Evolutionary conservation across 306 rosid genomes (phyloP).

Genomic region (Prunus dulcis): DNA sequence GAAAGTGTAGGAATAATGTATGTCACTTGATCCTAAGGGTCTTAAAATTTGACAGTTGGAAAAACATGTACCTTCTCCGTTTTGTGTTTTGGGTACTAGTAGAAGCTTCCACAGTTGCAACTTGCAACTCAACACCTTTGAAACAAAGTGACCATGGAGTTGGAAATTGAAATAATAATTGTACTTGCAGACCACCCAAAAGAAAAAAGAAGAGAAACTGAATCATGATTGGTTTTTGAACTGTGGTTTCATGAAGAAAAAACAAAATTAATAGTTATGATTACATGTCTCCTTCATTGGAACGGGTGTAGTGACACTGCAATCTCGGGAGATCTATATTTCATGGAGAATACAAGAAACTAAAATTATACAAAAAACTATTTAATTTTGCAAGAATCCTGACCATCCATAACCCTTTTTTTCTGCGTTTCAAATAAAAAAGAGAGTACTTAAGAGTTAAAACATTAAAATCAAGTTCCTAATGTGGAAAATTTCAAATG

Average conservation of each 20-base stretch:
- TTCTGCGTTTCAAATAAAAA: too few species aligned
- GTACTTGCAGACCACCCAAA: constrained; percentile 2
- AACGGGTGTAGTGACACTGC: background rate
- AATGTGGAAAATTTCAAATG: constrained; percentile 31
- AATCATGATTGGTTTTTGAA: constrained; percentile 9
- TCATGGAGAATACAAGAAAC: background rate
- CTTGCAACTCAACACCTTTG: background rate
- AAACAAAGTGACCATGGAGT: constrained; percentile 17
- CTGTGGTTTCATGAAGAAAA: background rate
- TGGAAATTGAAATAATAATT: constrained; percentile 25
- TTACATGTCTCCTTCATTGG: constrained; percentile 4
- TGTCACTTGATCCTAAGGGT: background rate
- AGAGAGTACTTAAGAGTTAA: too few species aligned
- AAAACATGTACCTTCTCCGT: background rate
- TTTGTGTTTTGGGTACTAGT: background rate
- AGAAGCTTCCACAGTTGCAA: background rate
- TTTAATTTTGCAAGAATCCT: background rate
- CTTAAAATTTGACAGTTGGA: background rate
- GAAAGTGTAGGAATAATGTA: too few species aligned
- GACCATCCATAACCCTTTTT: background rate
- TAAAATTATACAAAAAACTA: too few species aligned
- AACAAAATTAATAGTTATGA: background rate
- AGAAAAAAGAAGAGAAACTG: background rate
- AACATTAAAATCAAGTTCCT: constrained; percentile 20
- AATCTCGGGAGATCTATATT: background rate